Base-by-base conservation (phyloP, 1,284 basidiomycete species). In the Ganoderma resinaceum region DNA sequence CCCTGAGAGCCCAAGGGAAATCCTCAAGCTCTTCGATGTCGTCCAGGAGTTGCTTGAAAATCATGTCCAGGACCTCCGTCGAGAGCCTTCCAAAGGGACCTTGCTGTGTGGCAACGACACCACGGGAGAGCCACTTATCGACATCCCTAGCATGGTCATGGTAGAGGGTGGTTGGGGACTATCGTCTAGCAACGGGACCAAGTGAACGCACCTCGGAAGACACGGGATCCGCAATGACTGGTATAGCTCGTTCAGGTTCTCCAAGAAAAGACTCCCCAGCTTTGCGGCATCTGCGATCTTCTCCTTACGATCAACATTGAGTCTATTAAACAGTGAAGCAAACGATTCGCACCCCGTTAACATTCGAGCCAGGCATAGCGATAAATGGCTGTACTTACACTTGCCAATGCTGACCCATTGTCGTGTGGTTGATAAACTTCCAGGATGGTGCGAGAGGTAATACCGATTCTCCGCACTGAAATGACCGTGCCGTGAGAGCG, bases 111-210 rank as follows among this genome's bases (percentile, higher is more conserved):
- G 37, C 33, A 1, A 38, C 2, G 11, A n/a, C 4, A 5, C 57
- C 59, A 16, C 26, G 46, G 12, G 37, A 35, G n/a, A 60, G 58
- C 64, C 64, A 66, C 11, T 31, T 29, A 23, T 61, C 33, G 14
- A 66, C 26, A 14, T 53, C 33, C 23, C 58, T 64, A 8, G 3
- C n/a, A n/a, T n/a, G 20, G n/a, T 58, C 20, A 16, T n/a, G n/a
- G n/a, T n/a, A n/a, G 16, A 16, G 16, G 18, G 31, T 43, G 33
- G 29, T 35, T 35, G n/a, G 23, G 38, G 8, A 26, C 46, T 12
- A 49, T 12, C 18, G 46, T 49, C 7, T 11, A 16, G 12, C 46
- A 14, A 49, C n/a, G 1, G 11, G 23, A 26, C 9, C 23, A 9
- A 59, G 12, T 9, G 18, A n/a, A 38, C 58, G 58, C 35, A 59